Evolutionary conservation across 306 rosid genomes (phyloP).

Genomic region (Fragaria vesca): DNA sequence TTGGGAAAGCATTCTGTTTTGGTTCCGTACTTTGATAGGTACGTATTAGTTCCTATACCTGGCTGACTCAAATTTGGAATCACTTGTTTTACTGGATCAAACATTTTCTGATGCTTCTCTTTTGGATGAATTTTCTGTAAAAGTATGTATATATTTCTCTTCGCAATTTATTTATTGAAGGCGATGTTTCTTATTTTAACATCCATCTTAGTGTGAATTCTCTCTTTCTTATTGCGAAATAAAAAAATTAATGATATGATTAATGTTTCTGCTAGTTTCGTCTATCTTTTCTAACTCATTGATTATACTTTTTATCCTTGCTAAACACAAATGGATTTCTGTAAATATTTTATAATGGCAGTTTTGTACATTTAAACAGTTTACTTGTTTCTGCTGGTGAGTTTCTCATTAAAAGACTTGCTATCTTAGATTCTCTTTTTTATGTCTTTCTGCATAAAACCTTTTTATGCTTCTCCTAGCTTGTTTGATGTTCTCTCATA

Average conservation of each 20-base stretch:
- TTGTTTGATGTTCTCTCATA: not conserved
- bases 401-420: not conserved
- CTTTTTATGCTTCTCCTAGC: not conserved
- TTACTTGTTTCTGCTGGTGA: not conserved
- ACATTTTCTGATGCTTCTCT: not conserved
- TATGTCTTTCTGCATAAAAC: not conserved
- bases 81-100: conserved; percentile 13
- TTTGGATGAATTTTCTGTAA: not conserved
- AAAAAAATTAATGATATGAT: not conserved
- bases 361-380: not conserved
- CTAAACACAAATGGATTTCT: not conserved
- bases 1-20: conserved; percentile 51
- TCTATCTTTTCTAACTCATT: not conserved
- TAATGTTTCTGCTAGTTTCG: not conserved
- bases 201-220: not conserved
- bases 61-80: conserved; percentile 1
- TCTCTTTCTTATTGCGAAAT: not conserved
- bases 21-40: conserved; percentile 76
- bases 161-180: not conserved
- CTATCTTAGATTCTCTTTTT: not conserved
- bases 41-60: conserved; percentile 19
- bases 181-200: not conserved
- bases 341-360: not conserved
- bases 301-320: not conserved
- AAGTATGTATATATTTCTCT: not conserved